Evolutionary conservation across 495 filamentous ascomycete species (phyloP).

Genomic region (Tuber umbilicatum): DNA sequence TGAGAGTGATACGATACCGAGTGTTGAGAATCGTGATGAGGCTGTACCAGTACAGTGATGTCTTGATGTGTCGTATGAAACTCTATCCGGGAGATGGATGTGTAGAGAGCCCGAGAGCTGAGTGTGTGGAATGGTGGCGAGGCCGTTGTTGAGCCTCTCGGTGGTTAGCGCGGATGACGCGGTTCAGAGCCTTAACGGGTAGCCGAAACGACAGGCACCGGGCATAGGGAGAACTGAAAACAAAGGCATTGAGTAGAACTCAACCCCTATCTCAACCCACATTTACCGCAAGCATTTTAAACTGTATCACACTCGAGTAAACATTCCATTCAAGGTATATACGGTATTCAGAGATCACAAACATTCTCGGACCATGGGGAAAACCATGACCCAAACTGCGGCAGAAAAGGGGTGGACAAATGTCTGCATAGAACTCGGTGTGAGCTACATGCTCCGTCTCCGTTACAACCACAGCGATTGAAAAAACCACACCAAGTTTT

Average conservation of each 20-base stretch:
- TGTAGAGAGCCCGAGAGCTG: background rate
- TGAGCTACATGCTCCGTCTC: no score
- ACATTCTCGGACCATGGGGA: background rate
- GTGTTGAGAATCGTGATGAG: constrained; percentile 14
- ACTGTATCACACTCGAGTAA: background rate
- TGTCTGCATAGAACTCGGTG: no score
- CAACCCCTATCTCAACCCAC: background rate
- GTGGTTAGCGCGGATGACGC: background rate
- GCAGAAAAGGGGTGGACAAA: no score
- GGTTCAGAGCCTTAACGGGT: background rate
- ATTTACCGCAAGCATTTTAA: background rate
- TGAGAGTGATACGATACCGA: constrained; percentile 11
- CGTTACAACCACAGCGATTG: no score
- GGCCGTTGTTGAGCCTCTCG: background rate
- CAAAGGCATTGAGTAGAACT: background rate
- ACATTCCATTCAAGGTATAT: background rate
- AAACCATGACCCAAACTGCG: background rate
- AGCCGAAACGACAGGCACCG: background rate
- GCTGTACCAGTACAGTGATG: constrained; percentile 4
- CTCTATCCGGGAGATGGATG: background rate
- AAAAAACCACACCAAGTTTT: no score
- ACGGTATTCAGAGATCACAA: no score
- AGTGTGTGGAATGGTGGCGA: background rate
- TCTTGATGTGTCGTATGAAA: background rate
- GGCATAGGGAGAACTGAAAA: background rate